phyloP scores from a whole-genome alignment of 1,139 yeast species.

The Kodamaea anthophila region DNA sequence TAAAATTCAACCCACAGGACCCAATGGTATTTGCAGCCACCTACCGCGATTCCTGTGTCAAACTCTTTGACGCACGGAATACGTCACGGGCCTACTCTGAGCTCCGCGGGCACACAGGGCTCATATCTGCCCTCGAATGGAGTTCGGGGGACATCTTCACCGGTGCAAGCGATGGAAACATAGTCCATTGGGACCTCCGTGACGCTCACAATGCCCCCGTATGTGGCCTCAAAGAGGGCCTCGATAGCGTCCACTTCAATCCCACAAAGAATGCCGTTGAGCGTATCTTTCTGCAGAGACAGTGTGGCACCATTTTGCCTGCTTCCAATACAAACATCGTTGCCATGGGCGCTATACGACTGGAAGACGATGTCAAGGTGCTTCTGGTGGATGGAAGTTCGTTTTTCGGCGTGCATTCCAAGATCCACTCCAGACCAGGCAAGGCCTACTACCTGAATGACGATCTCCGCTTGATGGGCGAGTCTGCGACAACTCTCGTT shows the following conservation, averaged over 20 bases:
- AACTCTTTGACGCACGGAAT: slow-evolving; percentile 73
- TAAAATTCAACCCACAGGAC: slow-evolving; percentile 57
- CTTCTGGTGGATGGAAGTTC: slow-evolving; percentile 51
- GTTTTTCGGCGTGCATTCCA: slow-evolving; percentile 50
- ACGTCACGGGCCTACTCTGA: slow-evolving; percentile 44
- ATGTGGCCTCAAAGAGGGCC: slow-evolving; percentile 45
- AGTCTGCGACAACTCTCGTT: slow-evolving; percentile 26
- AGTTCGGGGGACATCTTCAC: slow-evolving; percentile 51
- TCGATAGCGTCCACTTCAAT: slow-evolving; percentile 36
- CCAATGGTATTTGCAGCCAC: slow-evolving; percentile 62
- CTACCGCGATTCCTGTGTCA: slow-evolving; percentile 51
- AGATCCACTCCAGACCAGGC: slow-evolving; percentile 30
- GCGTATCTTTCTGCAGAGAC: slow-evolving; percentile 34
- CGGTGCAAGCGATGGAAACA: slow-evolving; percentile 66
- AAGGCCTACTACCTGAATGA: slow-evolving; percentile 32
- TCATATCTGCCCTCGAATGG: slow-evolving; percentile 60
- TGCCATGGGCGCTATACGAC: slow-evolving; percentile 33
- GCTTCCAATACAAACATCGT: slow-evolving; percentile 50
- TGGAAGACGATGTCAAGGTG: slow-evolving; percentile 29
- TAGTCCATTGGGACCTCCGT: slow-evolving; percentile 66
- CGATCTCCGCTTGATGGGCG: slow-evolving; percentile 19
- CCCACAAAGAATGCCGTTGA: slow-evolving; percentile 27
- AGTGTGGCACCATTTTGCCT: slow-evolving; percentile 57
- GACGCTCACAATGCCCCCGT: slow-evolving; percentile 22
- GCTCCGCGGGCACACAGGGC: slow-evolving; percentile 52